A percentile compares a stretch with the other conserved stretches of the same genome.
These are phyloP conservation scores for Micractinium conductrix DNA, from an alignment of 139 green algal genomes.

Conservation along the genomic window DNA sequence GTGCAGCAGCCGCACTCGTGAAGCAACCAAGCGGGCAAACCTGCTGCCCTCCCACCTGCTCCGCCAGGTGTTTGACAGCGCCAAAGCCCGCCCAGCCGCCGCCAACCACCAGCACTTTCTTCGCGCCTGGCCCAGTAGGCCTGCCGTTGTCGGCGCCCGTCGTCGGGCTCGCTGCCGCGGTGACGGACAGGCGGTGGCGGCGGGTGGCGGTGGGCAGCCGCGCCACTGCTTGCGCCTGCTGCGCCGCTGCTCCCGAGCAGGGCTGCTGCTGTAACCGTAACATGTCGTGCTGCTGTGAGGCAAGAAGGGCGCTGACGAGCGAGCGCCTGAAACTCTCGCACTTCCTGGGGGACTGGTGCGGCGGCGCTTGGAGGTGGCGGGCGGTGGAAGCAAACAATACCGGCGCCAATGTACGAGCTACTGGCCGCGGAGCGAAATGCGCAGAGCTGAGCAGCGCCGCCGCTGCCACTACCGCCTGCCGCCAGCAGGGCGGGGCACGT, in stretches of 20 bases:
- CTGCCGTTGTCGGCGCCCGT: neutral
- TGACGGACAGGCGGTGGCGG: neutral
- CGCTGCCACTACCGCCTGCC: no score
- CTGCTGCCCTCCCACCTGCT: no score
- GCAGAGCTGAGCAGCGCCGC: no score
- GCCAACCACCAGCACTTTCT: constrained; percentile 67
- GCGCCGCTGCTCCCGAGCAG: neutral
- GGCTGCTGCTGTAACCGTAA: neutral
- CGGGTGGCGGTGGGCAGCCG: no score
- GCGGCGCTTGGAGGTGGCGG: no score
- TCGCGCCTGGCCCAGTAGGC: neutral
- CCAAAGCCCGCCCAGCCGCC: constrained; percentile 83
- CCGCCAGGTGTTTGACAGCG: constrained; percentile 81
- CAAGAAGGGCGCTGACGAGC: no score
- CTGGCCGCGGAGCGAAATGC: no score
- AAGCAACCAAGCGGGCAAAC: no score
- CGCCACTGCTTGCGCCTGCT: neutral
- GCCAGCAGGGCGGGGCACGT: no score
- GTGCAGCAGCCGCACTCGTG: constrained; percentile 80
- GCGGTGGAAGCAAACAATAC: no score
- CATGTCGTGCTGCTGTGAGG: neutral
- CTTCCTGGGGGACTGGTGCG: neutral
- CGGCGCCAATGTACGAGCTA: no score
- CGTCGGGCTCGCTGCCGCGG: neutral
- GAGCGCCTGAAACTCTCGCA: neutral